These are phyloP conservation scores for Atractiella rhizophila DNA, from an alignment of 768 basidiomycete species.

Conservation along the genomic window DNA sequence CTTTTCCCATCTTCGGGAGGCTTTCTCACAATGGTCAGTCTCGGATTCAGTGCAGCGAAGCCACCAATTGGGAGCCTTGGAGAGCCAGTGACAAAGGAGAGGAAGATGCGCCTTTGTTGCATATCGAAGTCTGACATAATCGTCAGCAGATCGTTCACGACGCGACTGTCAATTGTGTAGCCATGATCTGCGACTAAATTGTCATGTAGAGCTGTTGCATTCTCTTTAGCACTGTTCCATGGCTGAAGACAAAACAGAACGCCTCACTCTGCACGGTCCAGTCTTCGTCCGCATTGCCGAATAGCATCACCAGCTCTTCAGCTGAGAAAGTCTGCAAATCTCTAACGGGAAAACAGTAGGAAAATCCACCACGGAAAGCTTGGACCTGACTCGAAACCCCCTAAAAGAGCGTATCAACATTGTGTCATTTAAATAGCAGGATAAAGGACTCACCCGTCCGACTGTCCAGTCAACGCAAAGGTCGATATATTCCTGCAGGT, in stretches of 20 bases:
- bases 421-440: conserved; percentile 2
- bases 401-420: conserved; percentile 22
- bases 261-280: conserved; percentile 72
- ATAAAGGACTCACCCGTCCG: too few species aligned
- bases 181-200: conserved; percentile 93
- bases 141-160: conserved; percentile 64
- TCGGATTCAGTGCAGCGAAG: conserved; percentile 81
- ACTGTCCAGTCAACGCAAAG: conserved; percentile 70
- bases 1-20: conserved; percentile 47
- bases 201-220: conserved; percentile 62
- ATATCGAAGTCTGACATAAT: conserved; percentile 59
- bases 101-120: conserved; percentile 50
- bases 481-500: conserved; percentile 69
- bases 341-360: conserved; percentile 63
- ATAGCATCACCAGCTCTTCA: conserved; percentile 83
- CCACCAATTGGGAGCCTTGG: conserved; percentile 27
- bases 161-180: conserved; percentile 78
- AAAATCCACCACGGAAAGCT: conserved; percentile 83
- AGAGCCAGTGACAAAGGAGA: conserved; percentile 80
- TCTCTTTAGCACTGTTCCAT: too few species aligned
- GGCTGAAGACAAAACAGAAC: neutral
- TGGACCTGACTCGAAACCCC: conserved; percentile 55
- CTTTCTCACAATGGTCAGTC: conserved; percentile 86
- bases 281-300: conserved; percentile 92
- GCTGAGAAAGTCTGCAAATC: conserved; percentile 80